Percentiles rank a stretch among this genome's conserved stretches.
phyloP scores from a whole-genome alignment of 495 filamentous ascomycete species.

The Penicillium turbatum region DNA sequence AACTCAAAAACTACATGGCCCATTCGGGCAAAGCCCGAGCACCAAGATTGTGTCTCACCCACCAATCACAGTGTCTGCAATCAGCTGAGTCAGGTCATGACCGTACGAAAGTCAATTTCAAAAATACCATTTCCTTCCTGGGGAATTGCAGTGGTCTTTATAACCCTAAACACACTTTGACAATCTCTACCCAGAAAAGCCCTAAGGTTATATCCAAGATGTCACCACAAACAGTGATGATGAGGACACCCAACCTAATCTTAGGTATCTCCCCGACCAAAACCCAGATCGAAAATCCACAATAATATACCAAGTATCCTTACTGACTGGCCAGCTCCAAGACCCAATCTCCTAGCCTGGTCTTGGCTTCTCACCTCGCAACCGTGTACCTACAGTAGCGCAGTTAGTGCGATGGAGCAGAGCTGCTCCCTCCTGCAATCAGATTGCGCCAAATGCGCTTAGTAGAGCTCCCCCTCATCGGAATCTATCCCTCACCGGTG shows the following conservation, averaged over 20 bases:
- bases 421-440: slow-evolving; percentile 15
- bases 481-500: slow-evolving; percentile 32
- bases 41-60: background rate
- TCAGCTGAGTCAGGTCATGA: slow-evolving; percentile 10
- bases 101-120: background rate
- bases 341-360: background rate
- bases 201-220: no score
- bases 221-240: background rate
- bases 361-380: slow-evolving; percentile 24
- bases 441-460: slow-evolving; percentile 8
- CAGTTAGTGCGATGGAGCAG: slow-evolving; percentile 6
- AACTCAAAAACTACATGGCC: slow-evolving; percentile 4
- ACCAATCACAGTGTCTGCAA: slow-evolving; percentile 12
- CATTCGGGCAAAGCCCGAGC: slow-evolving; percentile 1
- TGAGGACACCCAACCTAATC: slow-evolving; percentile 1
- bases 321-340: background rate
- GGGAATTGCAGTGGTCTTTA: background rate
- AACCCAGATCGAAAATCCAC: slow-evolving; percentile 3
- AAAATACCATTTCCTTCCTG: slow-evolving; percentile 9
- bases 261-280: background rate
- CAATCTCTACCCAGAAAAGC: no score
- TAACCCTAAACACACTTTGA: background rate
- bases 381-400: slow-evolving; percentile 33
- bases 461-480: slow-evolving; percentile 13
- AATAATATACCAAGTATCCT: background rate